Evolutionary conservation across 2,329 filamentous ascomycete species (phyloP), one percentile per base, ranked within the genome.

Genomic region (Fusarium goolgardi): DNA sequence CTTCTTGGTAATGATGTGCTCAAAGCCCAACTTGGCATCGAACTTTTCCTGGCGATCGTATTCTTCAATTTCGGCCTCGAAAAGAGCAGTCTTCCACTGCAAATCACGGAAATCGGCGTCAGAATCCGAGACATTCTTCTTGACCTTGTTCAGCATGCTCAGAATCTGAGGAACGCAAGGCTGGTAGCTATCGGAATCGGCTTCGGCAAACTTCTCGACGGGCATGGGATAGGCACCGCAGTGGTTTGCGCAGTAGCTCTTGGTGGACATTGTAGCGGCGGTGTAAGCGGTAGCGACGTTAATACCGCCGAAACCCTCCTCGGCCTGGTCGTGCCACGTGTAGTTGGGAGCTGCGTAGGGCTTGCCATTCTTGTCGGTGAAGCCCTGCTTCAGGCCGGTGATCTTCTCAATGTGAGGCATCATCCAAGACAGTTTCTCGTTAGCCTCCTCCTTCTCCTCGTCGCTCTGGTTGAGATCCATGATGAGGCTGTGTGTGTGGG

Each of bases 211-310:
- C 65, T 80, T 81, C 59, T 83, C 81, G 9, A 78, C 78, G 6
- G 81, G 75, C 60, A 83, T 73, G 1, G 81, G 81, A 3, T 75
- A 78, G 34, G 81, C 70, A n/a, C 81, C 81, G 49, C 81, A 83
- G 39, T 82, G 72, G 23, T 78, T 81, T 21, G 79, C 81, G 1
- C 76, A 75, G 12, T 83, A 58, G 57, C 80, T 82, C 69, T 83
- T 83, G 35, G 81, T 74, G 0, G 81, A 83, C 54, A 82, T 81
- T 1, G 81, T 82, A 4, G 78, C 75, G 2, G 79, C 75, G 2
- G 81, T 82, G 54, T 79, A 78, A 9, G 76, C 81, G 23, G 77
- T 79, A 6, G 78, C 78, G 31, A 76, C 75, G 39, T 77, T 82
- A 63, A 83, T 76, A 8, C 81, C 81, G 25, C 82, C 81, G 4